Percentiles rank a stretch among this genome's conserved stretches.
Conservation (phyloP, 2,329 filamentous ascomycete species). For the Fusarium sp. region DNA sequence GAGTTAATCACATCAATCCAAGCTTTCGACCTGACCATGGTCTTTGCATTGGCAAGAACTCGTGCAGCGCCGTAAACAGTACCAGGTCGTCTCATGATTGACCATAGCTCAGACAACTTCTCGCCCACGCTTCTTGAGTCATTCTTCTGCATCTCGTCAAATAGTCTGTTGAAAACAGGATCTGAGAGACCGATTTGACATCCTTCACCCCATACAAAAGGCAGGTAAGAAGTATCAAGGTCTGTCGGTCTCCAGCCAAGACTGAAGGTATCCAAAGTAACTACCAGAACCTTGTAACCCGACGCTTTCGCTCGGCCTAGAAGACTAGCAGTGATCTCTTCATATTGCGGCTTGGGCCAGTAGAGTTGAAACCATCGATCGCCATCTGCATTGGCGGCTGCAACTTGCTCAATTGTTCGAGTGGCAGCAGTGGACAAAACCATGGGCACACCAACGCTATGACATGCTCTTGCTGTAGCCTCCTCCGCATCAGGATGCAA, state of each 20-base stretch:
- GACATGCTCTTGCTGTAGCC: constrained; percentile 73
- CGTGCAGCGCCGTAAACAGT: constrained; percentile 43
- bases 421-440: constrained; percentile 75
- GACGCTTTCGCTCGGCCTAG: constrained; percentile 70
- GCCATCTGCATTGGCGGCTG: constrained; percentile 67
- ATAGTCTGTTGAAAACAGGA: constrained; percentile 66
- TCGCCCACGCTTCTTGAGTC: constrained; percentile 24
- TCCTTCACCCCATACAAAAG: constrained; percentile 71
- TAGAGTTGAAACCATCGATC: constrained; percentile 81
- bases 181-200: constrained; percentile 74
- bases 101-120: constrained; percentile 38
- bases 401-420: constrained; percentile 75
- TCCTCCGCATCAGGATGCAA: constrained; percentile 75
- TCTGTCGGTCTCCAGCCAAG: constrained; percentile 78
- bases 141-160: constrained; percentile 37
- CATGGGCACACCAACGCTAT: constrained; percentile 72
- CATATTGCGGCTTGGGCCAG: constrained; percentile 70
- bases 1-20: constrained; percentile 47
- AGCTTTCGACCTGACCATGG: constrained; percentile 37
- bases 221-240: constrained; percentile 72
- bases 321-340: constrained; percentile 74
- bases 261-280: constrained; percentile 79
- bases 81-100: constrained; percentile 39
- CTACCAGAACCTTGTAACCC: constrained; percentile 75
- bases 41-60: constrained; percentile 27